These are phyloP conservation scores for Mycosarcoma mackinlayi DNA, from an alignment of 1,284 basidiomycete genomes.

Conservation along the genomic window DNA sequence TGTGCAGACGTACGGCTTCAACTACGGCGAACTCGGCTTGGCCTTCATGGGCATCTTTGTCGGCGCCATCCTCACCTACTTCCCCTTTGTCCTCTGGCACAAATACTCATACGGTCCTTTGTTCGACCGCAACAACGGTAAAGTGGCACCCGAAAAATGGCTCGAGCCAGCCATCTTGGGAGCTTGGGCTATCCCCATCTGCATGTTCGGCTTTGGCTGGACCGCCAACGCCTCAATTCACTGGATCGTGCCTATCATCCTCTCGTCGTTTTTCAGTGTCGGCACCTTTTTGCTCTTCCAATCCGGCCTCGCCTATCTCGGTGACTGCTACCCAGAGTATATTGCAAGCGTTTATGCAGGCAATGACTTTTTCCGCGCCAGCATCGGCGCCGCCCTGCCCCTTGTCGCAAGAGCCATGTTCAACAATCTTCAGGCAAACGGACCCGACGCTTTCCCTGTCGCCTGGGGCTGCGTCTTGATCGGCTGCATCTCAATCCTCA, in stretches of 20 bases:
- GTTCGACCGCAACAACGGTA: constrained; percentile 35
- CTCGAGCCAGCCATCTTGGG: constrained; percentile 49
- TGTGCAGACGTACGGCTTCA: constrained; percentile 57
- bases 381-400: constrained; percentile 53
- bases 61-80: constrained; percentile 41
- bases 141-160: constrained; percentile 53
- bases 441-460: constrained; percentile 53
- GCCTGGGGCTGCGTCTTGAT: constrained; percentile 54
- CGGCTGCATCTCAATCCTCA: constrained; percentile 49
- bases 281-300: constrained; percentile 58
- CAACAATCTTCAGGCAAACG: constrained; percentile 52
- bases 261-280: constrained; percentile 40
- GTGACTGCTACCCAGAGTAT: constrained; percentile 50
- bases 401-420: constrained; percentile 54
- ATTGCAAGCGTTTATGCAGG: constrained; percentile 52
- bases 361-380: constrained; percentile 55
- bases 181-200: constrained; percentile 70
- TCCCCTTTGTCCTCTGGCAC: constrained; percentile 34
- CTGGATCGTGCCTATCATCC: constrained; percentile 58
- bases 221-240: constrained; percentile 51
- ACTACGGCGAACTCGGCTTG: constrained; percentile 47
- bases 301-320: constrained; percentile 43
- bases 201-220: constrained; percentile 62
- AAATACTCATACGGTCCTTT: constrained; percentile 34
- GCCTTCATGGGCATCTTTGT: constrained; percentile 57